Percentiles rank a stretch among this genome's conserved stretches.
Conservation (phyloP, 2,329 filamentous ascomycete species). For the Phaeosphaeria sp. region DNA sequence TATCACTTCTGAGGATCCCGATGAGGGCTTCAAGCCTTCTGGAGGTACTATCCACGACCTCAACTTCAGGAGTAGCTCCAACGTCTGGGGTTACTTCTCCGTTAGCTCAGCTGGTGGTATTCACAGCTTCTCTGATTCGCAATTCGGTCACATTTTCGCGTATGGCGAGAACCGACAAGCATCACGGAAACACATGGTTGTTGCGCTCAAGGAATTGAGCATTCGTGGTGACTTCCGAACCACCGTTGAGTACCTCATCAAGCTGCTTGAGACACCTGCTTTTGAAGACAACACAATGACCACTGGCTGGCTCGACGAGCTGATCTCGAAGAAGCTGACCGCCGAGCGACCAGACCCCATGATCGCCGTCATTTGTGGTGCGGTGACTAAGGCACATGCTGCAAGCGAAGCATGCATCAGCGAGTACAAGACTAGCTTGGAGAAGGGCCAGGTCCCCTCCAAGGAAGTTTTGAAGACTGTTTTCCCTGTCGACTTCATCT, state of each 20-base stretch:
- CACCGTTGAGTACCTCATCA: constrained; percentile 98
- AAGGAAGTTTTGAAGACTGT: constrained; percentile 98
- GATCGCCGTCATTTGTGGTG: constrained; percentile 93
- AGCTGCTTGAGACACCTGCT: constrained; percentile 95
- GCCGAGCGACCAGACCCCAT: constrained; percentile 94
- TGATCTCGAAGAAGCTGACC: constrained; percentile 96
- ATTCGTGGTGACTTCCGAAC: constrained; percentile 99
- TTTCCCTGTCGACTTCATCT: constrained; percentile 98
- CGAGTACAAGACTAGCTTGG: constrained; percentile 86
- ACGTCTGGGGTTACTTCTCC: constrained; percentile 99
- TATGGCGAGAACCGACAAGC: constrained; percentile 97
- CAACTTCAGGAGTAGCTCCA: constrained; percentile 98
- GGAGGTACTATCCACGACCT: constrained; percentile 99
- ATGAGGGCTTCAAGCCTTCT: constrained; percentile 99
- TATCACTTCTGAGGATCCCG: constrained; percentile 98
- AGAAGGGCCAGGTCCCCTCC: constrained; percentile 96
- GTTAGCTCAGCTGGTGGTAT: constrained; percentile 96
- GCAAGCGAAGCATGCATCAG: constrained; percentile 88
- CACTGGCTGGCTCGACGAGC: constrained; percentile 97
- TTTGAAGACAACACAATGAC: constrained; percentile 99
- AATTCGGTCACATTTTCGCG: constrained; percentile 99
- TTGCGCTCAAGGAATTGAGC: constrained; percentile 96
- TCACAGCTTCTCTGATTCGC: constrained; percentile 98
- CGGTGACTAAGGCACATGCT: constrained; percentile 91
- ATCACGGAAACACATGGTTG: constrained; percentile 98